Percentiles rank a stretch among this genome's conserved stretches.
Evolutionary conservation across 1,139 yeast genomes (phyloP).

Genomic region (Arxiozyma telluris): DNA sequence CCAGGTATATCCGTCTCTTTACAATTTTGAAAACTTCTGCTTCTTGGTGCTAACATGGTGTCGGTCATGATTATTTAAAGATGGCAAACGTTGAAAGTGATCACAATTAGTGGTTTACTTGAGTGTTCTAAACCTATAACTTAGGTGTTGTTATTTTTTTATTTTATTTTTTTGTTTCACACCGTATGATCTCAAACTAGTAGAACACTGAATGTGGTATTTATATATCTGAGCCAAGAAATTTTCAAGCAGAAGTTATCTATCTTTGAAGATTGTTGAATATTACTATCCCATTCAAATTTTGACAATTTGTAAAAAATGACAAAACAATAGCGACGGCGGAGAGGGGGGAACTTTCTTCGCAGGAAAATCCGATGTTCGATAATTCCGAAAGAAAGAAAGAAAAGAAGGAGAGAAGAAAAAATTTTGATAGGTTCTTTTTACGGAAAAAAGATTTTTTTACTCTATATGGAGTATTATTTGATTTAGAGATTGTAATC

Average conservation of each 20-base stretch:
- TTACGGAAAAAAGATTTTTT: not conserved
- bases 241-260: too few species aligned
- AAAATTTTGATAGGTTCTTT: too few species aligned
- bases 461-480: too few species aligned
- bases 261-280: not conserved
- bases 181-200: too few species aligned
- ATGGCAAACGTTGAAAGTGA: too few species aligned
- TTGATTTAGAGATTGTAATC: too few species aligned
- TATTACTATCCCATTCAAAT: too few species aligned
- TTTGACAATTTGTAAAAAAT: not conserved
- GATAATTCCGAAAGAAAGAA: too few species aligned
- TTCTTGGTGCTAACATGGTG: not conserved
- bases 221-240: not conserved
- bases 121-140: not conserved
- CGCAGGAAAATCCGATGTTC: not conserved
- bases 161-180: too few species aligned
- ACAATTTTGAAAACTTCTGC: slow-evolving; percentile 28
- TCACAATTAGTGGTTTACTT: not conserved
- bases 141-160: too few species aligned
- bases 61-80: not conserved
- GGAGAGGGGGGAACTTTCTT: not conserved
- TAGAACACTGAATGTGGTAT: not conserved
- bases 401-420: not conserved
- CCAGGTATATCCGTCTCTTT: slow-evolving; percentile 30
- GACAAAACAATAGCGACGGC: too few species aligned